Evolutionary conservation across 805 yeast genomes (phyloP).

Genomic region (Yarrowia sp.): DNA sequence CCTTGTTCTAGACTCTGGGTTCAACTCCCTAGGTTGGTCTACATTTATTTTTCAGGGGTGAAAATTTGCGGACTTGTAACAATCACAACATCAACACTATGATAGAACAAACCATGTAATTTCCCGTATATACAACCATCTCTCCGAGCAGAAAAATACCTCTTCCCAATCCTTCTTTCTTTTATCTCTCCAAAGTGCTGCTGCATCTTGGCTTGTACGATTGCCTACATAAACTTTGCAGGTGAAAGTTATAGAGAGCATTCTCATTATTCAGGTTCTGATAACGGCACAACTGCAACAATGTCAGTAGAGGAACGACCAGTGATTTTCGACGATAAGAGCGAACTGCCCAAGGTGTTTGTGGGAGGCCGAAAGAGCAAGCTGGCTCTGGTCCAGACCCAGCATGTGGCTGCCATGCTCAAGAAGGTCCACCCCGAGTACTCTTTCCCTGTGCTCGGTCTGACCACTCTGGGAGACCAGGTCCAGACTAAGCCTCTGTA

Average conservation of each 20-base stretch:
- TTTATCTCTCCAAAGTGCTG: too few species aligned
- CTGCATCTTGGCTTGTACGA: background rate
- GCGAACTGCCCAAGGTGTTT: conserved; percentile 29
- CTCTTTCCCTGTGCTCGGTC: conserved; percentile 71
- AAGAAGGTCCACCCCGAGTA: conserved; percentile 58
- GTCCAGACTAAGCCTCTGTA: conserved; percentile 81
- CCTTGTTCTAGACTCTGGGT: background rate
- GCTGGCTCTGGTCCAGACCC: conserved; percentile 83
- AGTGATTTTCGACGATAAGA: conserved; percentile 19
- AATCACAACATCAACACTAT: too few species aligned
- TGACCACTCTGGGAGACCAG: conserved; percentile 87
- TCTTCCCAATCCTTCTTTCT: background rate
- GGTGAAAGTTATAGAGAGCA: conserved; percentile 13
- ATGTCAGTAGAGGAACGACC: conserved; percentile 19
- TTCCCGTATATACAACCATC: too few species aligned
- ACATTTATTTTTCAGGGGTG: background rate
- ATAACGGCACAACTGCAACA: background rate
- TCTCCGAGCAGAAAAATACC: too few species aligned
- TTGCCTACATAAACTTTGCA: conserved; percentile 5
- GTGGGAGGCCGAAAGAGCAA: conserved; percentile 90
- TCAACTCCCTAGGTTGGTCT: background rate
- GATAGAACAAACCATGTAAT: too few species aligned
- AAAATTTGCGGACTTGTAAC: background rate
- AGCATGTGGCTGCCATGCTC: conserved; percentile 62
- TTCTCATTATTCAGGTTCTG: background rate